phyloP scores from a whole-genome alignment of 768 basidiomycete species.

The Tubosaeta sp. region DNA sequence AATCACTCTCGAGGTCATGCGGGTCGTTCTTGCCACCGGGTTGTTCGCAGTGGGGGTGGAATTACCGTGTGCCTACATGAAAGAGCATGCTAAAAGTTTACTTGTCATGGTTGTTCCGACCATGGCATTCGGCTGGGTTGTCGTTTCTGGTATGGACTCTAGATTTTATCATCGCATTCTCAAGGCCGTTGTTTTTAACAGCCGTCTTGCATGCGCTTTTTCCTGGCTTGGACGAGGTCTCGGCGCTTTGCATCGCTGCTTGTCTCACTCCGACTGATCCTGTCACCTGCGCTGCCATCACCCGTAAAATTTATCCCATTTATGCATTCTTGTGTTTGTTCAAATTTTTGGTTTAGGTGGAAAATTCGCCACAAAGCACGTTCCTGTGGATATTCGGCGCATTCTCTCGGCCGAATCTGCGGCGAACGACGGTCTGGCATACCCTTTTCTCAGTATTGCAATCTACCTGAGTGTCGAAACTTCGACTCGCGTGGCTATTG shows the following conservation, averaged over 20 bases:
- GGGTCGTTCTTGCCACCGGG: slow-evolving; percentile 85
- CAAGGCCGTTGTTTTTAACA: slow-evolving; percentile 20
- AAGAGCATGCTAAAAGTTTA: slow-evolving; percentile 68
- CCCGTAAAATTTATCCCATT: slow-evolving; percentile 40
- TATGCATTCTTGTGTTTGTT: not conserved
- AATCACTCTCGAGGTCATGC: slow-evolving; percentile 84
- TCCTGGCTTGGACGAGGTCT: slow-evolving; percentile 64
- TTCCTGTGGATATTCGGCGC: slow-evolving; percentile 71
- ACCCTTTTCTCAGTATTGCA: slow-evolving; percentile 84
- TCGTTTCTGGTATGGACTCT: slow-evolving; percentile 55
- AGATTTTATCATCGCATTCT: slow-evolving; percentile 1
- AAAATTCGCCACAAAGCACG: slow-evolving; percentile 63
- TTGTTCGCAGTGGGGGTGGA: slow-evolving; percentile 96
- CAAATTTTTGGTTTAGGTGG: slow-evolving; percentile 49
- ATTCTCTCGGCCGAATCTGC: slow-evolving; percentile 88
- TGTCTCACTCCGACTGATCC: slow-evolving; percentile 95
- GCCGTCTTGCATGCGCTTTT: slow-evolving; percentile 70
- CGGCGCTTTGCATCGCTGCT: slow-evolving; percentile 81
- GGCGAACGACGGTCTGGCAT: slow-evolving; percentile 93
- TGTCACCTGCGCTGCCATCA: slow-evolving; percentile 82
- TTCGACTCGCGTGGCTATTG: slow-evolving; percentile 58
- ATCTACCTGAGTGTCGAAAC: slow-evolving; percentile 79
- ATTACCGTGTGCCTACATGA: slow-evolving; percentile 81
- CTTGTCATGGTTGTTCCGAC: slow-evolving; percentile 72
- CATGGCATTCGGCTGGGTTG: slow-evolving; percentile 82